Percentiles rank a stretch among this genome's conserved stretches.
Evolutionary conservation across 2,329 filamentous ascomycete species (phyloP).

Genomic region (Penicillium occitanis): DNA sequence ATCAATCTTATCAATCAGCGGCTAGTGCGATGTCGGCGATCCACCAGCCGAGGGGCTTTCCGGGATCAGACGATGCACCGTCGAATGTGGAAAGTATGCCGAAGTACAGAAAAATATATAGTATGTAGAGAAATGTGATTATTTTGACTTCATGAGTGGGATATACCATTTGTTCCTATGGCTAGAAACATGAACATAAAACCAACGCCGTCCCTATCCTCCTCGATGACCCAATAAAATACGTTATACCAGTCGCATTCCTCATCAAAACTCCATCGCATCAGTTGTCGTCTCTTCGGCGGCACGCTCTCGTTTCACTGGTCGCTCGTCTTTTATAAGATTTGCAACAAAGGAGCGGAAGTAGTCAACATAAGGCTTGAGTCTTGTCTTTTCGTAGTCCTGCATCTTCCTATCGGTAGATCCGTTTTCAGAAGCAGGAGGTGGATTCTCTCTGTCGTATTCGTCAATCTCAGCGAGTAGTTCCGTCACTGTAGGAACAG

Average conservation of each 20-base stretch:
- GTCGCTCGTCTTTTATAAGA: constrained; percentile 72
- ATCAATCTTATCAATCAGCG: constrained; percentile 18
- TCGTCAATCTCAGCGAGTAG: constrained; percentile 82
- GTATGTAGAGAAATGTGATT: neutral
- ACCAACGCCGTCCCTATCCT: constrained; percentile 8
- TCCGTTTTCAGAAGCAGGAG: constrained; percentile 41
- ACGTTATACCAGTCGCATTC: neutral
- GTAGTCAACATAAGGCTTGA: constrained; percentile 88
- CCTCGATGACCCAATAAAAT: neutral
- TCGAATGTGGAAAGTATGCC: neutral
- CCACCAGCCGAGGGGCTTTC: neutral
- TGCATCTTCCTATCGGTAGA: constrained; percentile 54
- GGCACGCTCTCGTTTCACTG: constrained; percentile 51
- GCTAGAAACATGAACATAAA: neutral
- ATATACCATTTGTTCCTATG: neutral
- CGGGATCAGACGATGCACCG: neutral
- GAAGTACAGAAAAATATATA: neutral
- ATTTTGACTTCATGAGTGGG: neutral
- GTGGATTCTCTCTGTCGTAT: constrained; percentile 58
- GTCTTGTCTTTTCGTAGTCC: constrained; percentile 96
- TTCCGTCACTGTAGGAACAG: constrained; percentile 83
- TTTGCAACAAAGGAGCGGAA: constrained; percentile 79
- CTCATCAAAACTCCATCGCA: constrained; percentile 63
- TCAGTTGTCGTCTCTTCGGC: constrained; percentile 44
- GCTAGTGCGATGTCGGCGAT: neutral